phyloP scores from a whole-genome alignment of 441 rosid species.

The Adansonia madagascariensis region DNA sequence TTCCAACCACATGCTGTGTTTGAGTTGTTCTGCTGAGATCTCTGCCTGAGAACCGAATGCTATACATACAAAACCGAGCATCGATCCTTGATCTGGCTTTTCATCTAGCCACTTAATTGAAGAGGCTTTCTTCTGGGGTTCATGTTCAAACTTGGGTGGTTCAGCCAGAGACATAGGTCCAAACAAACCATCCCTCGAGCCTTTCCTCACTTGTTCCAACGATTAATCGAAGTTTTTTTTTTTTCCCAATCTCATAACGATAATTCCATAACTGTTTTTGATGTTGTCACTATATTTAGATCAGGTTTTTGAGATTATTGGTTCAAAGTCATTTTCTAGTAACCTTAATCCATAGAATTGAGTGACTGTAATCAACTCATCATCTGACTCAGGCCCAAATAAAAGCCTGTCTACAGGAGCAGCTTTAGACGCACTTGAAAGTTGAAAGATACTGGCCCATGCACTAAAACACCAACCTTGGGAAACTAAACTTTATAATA shows the following conservation, averaged over 20 bases:
- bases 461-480: conserved; percentile 54
- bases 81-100: conserved; percentile 42
- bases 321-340: conserved; percentile 42
- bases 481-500: conserved; percentile 49
- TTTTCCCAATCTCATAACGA: conserved; percentile 21
- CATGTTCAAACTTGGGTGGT: conserved; percentile 15
- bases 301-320: not conserved
- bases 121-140: conserved; percentile 29
- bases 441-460: conserved; percentile 34
- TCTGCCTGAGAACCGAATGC: conserved; percentile 83
- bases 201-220: conserved; percentile 28
- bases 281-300: conserved; percentile 7
- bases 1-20: conserved; percentile 59
- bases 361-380: conserved; percentile 50
- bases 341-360: conserved; percentile 70
- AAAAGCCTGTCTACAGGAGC: conserved; percentile 18
- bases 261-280: conserved; percentile 44
- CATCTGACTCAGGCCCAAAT: conserved; percentile 30
- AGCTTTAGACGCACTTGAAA: not conserved
- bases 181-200: conserved; percentile 43
- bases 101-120: conserved; percentile 68
- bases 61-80: conserved; percentile 52
- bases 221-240: conserved; percentile 44
- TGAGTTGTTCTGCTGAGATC: conserved; percentile 47
- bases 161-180: conserved; percentile 63